Conservation (phyloP, 306 rosid species). For the Argentina anserina region DNA sequence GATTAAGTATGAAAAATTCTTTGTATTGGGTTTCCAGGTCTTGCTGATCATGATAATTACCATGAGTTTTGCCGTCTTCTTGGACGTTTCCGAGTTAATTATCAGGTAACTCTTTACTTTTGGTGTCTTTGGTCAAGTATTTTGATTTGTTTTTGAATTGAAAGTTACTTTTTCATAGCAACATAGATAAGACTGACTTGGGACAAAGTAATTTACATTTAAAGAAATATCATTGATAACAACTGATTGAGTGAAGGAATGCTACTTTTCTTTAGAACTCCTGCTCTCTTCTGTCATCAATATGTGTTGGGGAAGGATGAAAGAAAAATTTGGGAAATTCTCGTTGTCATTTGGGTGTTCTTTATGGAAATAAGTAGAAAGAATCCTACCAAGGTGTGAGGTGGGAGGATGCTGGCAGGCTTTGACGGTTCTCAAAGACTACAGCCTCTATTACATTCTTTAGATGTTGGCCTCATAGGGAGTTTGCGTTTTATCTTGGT, state of each 20-base stretch:
- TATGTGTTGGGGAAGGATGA: not conserved
- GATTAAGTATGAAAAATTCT: conserved; percentile 25
- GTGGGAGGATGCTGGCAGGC: not conserved
- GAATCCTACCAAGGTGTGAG: not conserved
- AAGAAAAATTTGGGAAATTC: not conserved
- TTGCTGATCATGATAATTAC: conserved; percentile 96
- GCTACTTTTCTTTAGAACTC: not conserved
- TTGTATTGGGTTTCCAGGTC: conserved; percentile 56
- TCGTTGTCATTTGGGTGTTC: not conserved
- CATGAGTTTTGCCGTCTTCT: conserved; percentile 99
- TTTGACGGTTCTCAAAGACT: not conserved
- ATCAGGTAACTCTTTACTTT: conserved; percentile 57
- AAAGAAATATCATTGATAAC: not conserved
- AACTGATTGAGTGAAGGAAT: not conserved
- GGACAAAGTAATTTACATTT: not conserved
- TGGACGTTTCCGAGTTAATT: conserved; percentile 94
- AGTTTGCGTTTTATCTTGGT: not conserved
- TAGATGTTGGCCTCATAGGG: not conserved
- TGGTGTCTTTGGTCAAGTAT: not conserved
- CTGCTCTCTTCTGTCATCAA: not conserved
- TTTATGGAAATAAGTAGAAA: not conserved
- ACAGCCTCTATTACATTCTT: not conserved
- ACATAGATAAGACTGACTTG: not conserved
- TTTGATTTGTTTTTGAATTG: not conserved
- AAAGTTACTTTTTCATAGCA: not conserved